These are phyloP conservation scores for Sanghuangporus baumii DNA, from an alignment of 1,284 basidiomycete species.

Conservation along the genomic window DNA sequence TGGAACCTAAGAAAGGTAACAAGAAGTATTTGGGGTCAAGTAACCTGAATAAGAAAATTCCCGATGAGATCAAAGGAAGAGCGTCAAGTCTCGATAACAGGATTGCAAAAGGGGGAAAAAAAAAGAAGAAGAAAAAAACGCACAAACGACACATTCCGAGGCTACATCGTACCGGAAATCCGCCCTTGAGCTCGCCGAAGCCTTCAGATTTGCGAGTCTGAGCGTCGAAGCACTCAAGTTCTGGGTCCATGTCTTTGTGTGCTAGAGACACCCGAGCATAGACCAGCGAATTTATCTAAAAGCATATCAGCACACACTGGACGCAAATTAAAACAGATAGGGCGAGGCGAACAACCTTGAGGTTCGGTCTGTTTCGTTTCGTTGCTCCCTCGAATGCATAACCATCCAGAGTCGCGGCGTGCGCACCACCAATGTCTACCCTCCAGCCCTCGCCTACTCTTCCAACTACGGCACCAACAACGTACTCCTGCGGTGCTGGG, in stretches of 20 bases:
- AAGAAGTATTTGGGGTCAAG: conserved; percentile 72
- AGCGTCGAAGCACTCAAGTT: conserved; percentile 83
- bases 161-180: conserved; percentile 71
- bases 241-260: conserved; percentile 87
- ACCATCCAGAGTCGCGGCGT: conserved; percentile 69
- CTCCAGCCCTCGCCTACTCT: conserved; percentile 75
- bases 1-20: conserved; percentile 63
- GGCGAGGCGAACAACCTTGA: conserved; percentile 49
- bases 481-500: conserved; percentile 77
- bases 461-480: conserved; percentile 67
- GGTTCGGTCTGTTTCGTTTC: conserved; percentile 77
- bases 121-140: conserved; percentile 26
- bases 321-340: neutral
- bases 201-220: conserved; percentile 80
- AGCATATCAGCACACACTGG: neutral
- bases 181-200: conserved; percentile 78
- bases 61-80: neutral
- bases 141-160: conserved; percentile 75
- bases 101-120: too few species aligned
- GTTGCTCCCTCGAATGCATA: conserved; percentile 85
- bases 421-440: conserved; percentile 79
- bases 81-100: neutral
- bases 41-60: conserved; percentile 39
- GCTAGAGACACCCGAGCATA: conserved; percentile 82
- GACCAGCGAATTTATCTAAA: conserved; percentile 71